Evolutionary conservation across 257 asterid species (phyloP).

Genomic region (Lycium barbarum): DNA sequence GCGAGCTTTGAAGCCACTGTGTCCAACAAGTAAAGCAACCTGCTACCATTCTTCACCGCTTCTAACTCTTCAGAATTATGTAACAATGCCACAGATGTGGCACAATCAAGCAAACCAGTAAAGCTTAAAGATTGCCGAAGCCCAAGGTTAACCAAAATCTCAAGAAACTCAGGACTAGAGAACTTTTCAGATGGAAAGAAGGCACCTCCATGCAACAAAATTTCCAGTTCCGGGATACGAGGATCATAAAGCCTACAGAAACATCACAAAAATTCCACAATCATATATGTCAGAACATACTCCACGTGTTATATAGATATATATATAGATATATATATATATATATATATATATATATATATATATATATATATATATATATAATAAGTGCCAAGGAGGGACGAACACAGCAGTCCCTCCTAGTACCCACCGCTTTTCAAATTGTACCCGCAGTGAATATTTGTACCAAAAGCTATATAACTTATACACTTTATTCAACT

Average conservation of each 20-base stretch:
- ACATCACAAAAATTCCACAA: constrained; percentile 30
- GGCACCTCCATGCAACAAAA: constrained; percentile 65
- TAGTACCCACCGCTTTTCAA: too few species aligned
- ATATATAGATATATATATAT: background rate
- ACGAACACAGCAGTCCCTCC: too few species aligned
- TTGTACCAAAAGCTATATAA: too few species aligned
- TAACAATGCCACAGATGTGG: constrained; percentile 78
- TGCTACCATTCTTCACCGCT: constrained; percentile 56
- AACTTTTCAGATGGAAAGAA: constrained; percentile 86
- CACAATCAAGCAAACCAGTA: constrained; percentile 85
- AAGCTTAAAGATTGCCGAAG: constrained; percentile 71
- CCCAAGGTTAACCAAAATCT: constrained; percentile 73
- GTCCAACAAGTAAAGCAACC: constrained; percentile 78
- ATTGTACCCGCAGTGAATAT: too few species aligned
- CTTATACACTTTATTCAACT: too few species aligned
- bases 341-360: background rate
- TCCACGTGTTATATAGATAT: background rate
- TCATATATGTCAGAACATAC: constrained; percentile 21
- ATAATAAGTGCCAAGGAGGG: too few species aligned
- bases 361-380: background rate
- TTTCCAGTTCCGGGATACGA: constrained; percentile 69
- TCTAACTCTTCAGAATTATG: constrained; percentile 57
- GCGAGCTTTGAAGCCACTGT: constrained; percentile 57
- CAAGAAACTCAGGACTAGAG: constrained; percentile 71
- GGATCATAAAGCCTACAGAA: constrained; percentile 92